Evolutionary conservation across 192 early-diverging fungal genomes (phyloP), one percentile per base, ranked within the genome.

Genomic region (Mortierella antarctica): DNA sequence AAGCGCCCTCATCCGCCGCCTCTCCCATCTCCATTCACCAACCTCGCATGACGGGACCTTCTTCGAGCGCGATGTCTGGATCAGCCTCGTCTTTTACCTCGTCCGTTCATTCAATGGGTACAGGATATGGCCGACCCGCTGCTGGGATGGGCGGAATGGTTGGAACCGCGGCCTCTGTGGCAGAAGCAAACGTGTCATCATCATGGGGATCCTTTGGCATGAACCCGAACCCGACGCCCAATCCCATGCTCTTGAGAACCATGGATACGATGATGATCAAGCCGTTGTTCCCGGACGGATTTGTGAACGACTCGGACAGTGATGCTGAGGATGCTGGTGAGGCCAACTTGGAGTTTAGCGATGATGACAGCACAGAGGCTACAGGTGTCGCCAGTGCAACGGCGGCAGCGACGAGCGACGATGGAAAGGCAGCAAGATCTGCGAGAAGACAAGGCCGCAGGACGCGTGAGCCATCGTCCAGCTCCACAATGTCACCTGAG

Each of bases 251-350:
- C 65, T 55, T 68, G 7, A 68, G 50, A 14, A 82, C 73, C 31
- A 89, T 88, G 41, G 72, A 78, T 10, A 67, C 65, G 1, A 83
- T 89, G 54, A 73, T 85, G 51, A 79, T 89, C 15, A 85, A 88
- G 57, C 89, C 88, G 7, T 51, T 89, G 59, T 89, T 89, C 48
- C 77, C 88, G 2, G 83, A 86, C 15, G 83, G 87, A 52, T 89
- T 91, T 63, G 68, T 88, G 14, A 86, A 70, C 48, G 89, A 88
- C 15, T 83, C 83, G 17, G 77, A 80, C 53, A 72, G 65, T 17
- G 77, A 84, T 48, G 83, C 83, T 6, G 87, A 88, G 11, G 80
- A 78, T 3, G 86, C 84, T 23, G 73, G 57, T 49, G 45, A 52
- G 5, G 41, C 31, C 0, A 47, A 53, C 31, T 75, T 71, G 13